Conservation (phyloP, 805 yeast species). For the Starmerella bacillaris region DNA sequence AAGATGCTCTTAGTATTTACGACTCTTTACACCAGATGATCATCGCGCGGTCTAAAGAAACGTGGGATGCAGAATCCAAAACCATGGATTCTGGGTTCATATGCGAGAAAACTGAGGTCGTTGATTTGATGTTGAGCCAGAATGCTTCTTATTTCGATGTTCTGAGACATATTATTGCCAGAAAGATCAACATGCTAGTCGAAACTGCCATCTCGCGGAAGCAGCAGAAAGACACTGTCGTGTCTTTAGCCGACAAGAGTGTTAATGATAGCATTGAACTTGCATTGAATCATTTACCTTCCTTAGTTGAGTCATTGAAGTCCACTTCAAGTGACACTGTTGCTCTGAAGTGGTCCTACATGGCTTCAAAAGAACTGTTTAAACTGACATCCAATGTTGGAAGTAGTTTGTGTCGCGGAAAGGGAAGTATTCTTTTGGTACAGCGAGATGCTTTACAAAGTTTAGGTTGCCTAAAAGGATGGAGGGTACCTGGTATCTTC, state of each 20-base stretch:
- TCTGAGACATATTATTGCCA: constrained; percentile 23
- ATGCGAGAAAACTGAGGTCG: constrained; percentile 13
- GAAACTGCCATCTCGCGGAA: constrained; percentile 12
- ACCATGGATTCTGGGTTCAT: constrained; percentile 7
- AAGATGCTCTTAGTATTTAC: constrained; percentile 41
- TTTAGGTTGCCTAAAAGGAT: constrained; percentile 18
- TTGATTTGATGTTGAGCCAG: constrained; percentile 23
- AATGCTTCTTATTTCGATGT: constrained; percentile 26
- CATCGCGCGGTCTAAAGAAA: constrained; percentile 11
- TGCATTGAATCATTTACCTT: constrained; percentile 8
- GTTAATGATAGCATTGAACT: constrained; percentile 5
- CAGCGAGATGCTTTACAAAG: constrained; percentile 25
- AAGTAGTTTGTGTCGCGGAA: constrained; percentile 20
- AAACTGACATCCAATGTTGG: constrained; percentile 18
- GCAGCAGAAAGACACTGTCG: constrained; percentile 8
- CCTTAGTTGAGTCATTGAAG: constrained; percentile 13
- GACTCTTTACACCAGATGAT: constrained; percentile 27
- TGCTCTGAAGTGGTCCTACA: constrained; percentile 19
- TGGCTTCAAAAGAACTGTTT: constrained; percentile 29
- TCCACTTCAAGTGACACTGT: background rate
- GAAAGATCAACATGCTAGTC: constrained; percentile 23
- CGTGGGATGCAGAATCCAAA: constrained; percentile 9
- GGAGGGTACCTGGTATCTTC: constrained; percentile 20
- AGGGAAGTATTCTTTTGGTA: constrained; percentile 28
- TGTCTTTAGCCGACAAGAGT: constrained; percentile 19